A percentile compares a stretch with the other conserved stretches of the same genome.
Evolutionary conservation across 345 rosid genomes (phyloP).

Genomic region (Kernera saxatilis): DNA sequence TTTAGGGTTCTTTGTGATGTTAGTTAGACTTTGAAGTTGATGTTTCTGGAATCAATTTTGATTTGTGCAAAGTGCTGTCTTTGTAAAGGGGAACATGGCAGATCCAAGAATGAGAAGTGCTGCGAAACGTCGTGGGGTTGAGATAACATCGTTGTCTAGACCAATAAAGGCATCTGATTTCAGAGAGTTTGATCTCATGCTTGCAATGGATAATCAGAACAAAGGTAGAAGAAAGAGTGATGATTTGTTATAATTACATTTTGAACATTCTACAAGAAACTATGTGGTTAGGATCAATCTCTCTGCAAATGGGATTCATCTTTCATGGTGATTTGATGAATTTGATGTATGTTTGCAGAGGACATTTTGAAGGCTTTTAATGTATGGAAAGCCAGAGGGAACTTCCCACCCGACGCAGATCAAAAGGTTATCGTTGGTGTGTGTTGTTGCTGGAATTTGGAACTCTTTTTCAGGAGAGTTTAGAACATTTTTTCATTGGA

Average conservation of each 20-base stretch:
- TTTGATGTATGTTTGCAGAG: constrained; percentile 37
- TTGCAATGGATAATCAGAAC: constrained; percentile 89
- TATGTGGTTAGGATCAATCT: no score
- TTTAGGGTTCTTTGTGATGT: neutral
- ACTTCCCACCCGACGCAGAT: constrained; percentile 63
- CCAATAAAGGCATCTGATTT: constrained; percentile 84
- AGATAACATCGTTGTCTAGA: constrained; percentile 89
- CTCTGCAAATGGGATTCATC: no score
- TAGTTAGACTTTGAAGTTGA: neutral
- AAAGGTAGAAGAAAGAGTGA: constrained; percentile 33
- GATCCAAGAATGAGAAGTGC: constrained; percentile 94
- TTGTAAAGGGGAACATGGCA: constrained; percentile 64
- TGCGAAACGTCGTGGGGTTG: constrained; percentile 73
- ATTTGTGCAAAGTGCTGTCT: neutral
- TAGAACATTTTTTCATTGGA: neutral
- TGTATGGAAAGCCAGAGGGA: constrained; percentile 64
- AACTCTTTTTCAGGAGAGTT: neutral
- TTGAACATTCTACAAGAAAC: neutral
- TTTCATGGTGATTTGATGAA: neutral
- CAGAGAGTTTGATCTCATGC: constrained; percentile 74
- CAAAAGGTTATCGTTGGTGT: constrained; percentile 42
- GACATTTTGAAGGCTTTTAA: constrained; percentile 68
- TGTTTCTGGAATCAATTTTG: neutral
- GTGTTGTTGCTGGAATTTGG: neutral
- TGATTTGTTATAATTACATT: neutral